Evolutionary conservation across 169 alveolate species (phyloP).

Genomic region (Perkinsus chesapeaki): DNA sequence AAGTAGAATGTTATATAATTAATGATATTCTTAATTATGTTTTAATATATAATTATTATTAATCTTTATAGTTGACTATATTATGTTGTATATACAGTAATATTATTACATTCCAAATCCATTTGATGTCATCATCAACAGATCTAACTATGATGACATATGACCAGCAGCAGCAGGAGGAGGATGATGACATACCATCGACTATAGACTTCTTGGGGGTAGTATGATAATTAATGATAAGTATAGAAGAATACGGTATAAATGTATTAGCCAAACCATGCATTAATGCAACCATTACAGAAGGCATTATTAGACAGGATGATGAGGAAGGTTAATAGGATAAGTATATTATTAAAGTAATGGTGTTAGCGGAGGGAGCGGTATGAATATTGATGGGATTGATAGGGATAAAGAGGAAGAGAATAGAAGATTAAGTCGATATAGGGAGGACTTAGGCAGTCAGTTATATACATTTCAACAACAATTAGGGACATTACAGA

Average conservation of each 20-base stretch:
- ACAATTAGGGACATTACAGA: neutral
- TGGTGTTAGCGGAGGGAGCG: neutral
- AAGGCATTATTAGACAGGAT: neutral
- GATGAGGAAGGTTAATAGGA: neutral
- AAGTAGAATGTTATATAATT: too few species aligned
- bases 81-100: too few species aligned
- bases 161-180: too few species aligned
- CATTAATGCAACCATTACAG: neutral
- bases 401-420: neutral
- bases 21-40: too few species aligned
- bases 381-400: neutral
- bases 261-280: neutral
- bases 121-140: too few species aligned
- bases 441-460: neutral
- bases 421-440: neutral
- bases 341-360: neutral
- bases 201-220: neutral
- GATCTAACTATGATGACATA: too few species aligned
- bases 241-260: too few species aligned
- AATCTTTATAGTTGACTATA: too few species aligned
- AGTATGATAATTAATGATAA: too few species aligned
- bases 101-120: too few species aligned
- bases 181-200: too few species aligned
- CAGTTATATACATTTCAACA: neutral
- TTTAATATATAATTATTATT: too few species aligned